Evolutionary conservation across 768 basidiomycete species (phyloP), one percentile per base, ranked within the genome.

Genomic region (Boletus vinaceobasis): DNA sequence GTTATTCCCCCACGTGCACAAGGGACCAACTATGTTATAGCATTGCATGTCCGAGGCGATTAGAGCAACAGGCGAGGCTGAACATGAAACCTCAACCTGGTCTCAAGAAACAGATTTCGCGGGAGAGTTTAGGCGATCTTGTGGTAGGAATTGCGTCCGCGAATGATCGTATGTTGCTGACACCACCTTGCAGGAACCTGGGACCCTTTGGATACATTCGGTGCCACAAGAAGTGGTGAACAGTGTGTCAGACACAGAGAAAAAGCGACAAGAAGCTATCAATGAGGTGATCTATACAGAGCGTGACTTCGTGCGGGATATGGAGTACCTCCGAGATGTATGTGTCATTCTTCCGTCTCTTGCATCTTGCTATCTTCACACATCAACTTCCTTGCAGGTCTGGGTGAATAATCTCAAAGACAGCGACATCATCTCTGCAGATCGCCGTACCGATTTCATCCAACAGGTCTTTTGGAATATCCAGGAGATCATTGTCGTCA

Each of bases 381-480:
- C 49, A 9, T 51, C 19, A 45, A 46, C 29, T 53, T 48, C 38
- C 57, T 26, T 44, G 19, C 55, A 96, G 93, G 78, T 80, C 50
- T 99, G 97, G 97, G 83, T 97, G 50, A 89, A 88, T 56, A 90
- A 88, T 2, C 78, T 98, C 27, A 85, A 86, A 63, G 84, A 87
- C 46, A 81, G 64, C 37, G 80, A 91, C 56, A 81, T 93, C 68
- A 87, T 98, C 47, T 87, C 93, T 2, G 76, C 80, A 33, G 77
- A 81, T 0, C 81, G 90, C 45, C 83, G 91, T 19, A 85, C 85
- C 21, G 88, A 91, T 64, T 97, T 99, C 71, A 76, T 98, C 32
- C 80, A 85, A 27, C 95, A 97, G 66, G 94, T 98, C 43, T 98
- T 99, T 73, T 98, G 97, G 97, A 99, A 99, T 68, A 79, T 98